Evolutionary conservation across 352 stramenopile species (phyloP).

Genomic region (Pythium chondricola): DNA sequence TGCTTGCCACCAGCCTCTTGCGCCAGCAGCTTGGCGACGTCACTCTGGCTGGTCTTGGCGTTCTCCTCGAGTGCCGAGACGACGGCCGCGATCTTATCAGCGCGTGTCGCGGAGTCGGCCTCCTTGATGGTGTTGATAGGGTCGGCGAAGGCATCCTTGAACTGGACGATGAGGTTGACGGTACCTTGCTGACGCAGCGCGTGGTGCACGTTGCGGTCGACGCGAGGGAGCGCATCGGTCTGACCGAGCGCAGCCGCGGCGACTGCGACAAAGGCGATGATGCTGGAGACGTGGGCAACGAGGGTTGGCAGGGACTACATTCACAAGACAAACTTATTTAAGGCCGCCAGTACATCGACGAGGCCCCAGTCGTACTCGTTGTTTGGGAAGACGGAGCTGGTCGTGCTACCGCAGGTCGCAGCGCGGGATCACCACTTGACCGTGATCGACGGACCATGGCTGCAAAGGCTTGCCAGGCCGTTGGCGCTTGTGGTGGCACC

Average conservation of each 20-base stretch:
- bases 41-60: not conserved
- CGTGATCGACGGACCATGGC: not conserved
- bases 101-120: slow-evolving; percentile 7
- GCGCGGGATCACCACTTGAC: not conserved
- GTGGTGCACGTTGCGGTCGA: not conserved
- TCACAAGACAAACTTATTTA: no score
- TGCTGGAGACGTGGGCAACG: not conserved
- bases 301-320: no score
- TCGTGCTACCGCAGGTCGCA: slow-evolving; percentile 19
- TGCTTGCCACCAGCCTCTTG: slow-evolving; percentile 10
- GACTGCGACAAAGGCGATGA: slow-evolving; percentile 2
- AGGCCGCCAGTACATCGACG: slow-evolving; percentile 18
- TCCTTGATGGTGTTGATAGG: slow-evolving; percentile 15
- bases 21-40: not conserved
- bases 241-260: not conserved
- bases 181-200: not conserved
- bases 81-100: slow-evolving; percentile 11
- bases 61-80: slow-evolving; percentile 1
- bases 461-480: slow-evolving; percentile 4
- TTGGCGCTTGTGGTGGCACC: slow-evolving; percentile 9
- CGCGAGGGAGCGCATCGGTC: not conserved
- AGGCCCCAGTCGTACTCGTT: slow-evolving; percentile 24
- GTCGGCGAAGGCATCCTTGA: slow-evolving; percentile 18
- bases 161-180: slow-evolving; percentile 30
- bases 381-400: slow-evolving; percentile 15